phyloP scores from a whole-genome alignment of 805 yeast genomes.

The Candida verbasci region DNA sequence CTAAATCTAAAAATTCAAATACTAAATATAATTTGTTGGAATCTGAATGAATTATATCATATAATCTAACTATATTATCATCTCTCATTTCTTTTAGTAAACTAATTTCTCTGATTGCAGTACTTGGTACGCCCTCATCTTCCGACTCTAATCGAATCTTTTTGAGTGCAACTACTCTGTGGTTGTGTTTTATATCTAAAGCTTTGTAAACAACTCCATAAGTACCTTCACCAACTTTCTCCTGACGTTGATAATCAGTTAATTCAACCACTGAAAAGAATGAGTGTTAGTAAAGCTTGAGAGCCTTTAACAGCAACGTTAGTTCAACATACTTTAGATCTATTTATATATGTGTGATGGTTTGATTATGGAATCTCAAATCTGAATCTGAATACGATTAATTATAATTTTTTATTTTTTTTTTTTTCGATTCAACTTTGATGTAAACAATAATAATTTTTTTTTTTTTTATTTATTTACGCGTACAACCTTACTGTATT shows the following conservation, averaged over 20 bases:
- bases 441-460: too few species aligned
- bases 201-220: constrained; percentile 98
- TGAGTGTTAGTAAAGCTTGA: background rate
- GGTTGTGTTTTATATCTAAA: constrained; percentile 79
- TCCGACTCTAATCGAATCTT: constrained; percentile 94
- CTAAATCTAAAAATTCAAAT: constrained; percentile 90
- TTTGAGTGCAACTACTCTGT: constrained; percentile 92
- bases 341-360: background rate
- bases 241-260: constrained; percentile 88
- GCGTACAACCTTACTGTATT: too few species aligned
- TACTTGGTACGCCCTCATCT: constrained; percentile 97
- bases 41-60: constrained; percentile 94
- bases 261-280: constrained; percentile 63
- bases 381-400: too few species aligned
- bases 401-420: too few species aligned
- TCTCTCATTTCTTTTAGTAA: constrained; percentile 89
- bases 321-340: background rate
- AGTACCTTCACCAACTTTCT: constrained; percentile 96
- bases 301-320: too few species aligned
- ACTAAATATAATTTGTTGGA: constrained; percentile 88
- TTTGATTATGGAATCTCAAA: too few species aligned
- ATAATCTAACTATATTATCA: constrained; percentile 85
- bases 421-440: too few species aligned
- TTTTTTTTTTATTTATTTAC: too few species aligned
- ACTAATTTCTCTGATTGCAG: constrained; percentile 95